phyloP scores from a whole-genome alignment of 1,284 basidiomycete species.

The Cutaneotrichosporon spelunceum region DNA sequence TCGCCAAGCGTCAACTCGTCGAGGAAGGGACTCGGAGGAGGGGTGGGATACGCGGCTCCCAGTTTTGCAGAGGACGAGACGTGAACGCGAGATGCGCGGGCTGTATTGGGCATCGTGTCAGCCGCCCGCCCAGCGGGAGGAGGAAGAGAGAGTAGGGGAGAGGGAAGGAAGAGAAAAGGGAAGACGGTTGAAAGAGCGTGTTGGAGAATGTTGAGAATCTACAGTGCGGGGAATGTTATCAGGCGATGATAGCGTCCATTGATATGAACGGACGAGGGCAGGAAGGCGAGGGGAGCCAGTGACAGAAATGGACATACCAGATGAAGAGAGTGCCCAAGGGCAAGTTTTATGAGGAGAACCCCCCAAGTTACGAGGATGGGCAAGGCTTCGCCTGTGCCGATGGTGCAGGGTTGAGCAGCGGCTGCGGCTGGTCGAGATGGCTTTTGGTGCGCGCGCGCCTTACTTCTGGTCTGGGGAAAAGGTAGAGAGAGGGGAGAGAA shows the following conservation, averaged over 20 bases:
- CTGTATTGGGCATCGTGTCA: conserved; percentile 13
- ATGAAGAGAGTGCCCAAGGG: neutral
- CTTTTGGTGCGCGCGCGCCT: neutral
- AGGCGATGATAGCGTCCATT: neutral
- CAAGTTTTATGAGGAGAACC: neutral
- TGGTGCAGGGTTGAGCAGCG: neutral
- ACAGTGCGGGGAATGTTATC: neutral
- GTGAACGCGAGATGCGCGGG: conserved; percentile 2
- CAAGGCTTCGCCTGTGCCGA: neutral
- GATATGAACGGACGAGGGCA: neutral
- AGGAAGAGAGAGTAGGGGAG: neutral
- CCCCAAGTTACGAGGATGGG: neutral
- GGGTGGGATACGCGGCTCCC: conserved; percentile 4
- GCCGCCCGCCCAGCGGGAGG: conserved; percentile 1
- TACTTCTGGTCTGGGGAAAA: too few species aligned
- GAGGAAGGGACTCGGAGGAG: conserved; percentile 5
- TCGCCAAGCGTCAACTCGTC: neutral
- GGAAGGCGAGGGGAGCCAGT: neutral
- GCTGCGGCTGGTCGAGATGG: neutral
- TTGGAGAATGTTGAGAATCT: neutral
- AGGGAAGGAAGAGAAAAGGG: neutral
- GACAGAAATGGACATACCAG: neutral
- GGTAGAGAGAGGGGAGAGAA: neutral
- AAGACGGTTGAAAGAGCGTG: neutral
- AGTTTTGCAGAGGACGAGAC: neutral